Percentiles rank a stretch among this genome's conserved stretches.
Conservation (phyloP, 768 basidiomycete genomes). For the Psilocybe subaeruginosa region DNA sequence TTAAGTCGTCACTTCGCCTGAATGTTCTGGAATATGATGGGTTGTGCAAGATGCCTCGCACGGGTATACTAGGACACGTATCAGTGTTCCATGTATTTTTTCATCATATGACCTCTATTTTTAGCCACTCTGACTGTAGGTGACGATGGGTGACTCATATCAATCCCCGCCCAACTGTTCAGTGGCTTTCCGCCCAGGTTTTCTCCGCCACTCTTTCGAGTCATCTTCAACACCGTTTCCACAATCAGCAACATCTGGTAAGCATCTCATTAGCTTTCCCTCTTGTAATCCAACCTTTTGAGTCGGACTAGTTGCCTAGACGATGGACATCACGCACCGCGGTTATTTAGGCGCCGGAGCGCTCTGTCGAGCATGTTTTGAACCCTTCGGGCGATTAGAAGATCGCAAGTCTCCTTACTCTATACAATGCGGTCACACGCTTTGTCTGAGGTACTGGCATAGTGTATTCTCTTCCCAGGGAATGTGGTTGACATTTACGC, state of each 20-base stretch:
- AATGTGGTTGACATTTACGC: neutral
- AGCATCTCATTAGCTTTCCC: neutral
- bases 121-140: neutral
- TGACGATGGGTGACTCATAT: conserved; percentile 3
- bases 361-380: conserved; percentile 13
- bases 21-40: neutral
- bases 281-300: neutral
- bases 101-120: neutral
- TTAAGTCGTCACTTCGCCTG: neutral
- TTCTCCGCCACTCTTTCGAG: conserved; percentile 1
- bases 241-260: neutral
- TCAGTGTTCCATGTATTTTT: neutral
- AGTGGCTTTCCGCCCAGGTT: neutral
- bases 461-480: neutral
- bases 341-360: conserved; percentile 18
- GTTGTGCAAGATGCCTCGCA: neutral
- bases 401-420: conserved; percentile 7
- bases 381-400: conserved; percentile 15
- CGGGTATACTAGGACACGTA: neutral
- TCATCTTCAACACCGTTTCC: conserved; percentile 1
- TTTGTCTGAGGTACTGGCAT: conserved; percentile 47
- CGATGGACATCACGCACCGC: neutral
- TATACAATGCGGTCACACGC: conserved; percentile 56
- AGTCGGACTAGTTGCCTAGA: neutral
- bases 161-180: neutral